A percentile compares a stretch with the other conserved stretches of the same genome.
These are phyloP conservation scores for Skeletonema menzelii DNA, from an alignment of 108 stramenopile species.

Conservation along the genomic window DNA sequence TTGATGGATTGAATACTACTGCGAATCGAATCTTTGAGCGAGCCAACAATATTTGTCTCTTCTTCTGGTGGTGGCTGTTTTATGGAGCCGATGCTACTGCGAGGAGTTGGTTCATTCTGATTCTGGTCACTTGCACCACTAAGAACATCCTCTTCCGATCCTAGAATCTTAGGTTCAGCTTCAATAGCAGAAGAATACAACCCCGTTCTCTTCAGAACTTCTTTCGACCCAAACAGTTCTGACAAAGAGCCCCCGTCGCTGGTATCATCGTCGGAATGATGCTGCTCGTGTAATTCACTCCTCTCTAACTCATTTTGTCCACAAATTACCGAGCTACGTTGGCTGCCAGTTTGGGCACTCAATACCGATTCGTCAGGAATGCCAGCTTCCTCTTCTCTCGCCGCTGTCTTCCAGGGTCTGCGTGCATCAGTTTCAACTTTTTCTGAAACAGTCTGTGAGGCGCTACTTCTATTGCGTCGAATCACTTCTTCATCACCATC, in stretches of 20 bases:
- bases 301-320: not conserved
- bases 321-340: not conserved
- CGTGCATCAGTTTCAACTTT: conserved; percentile 24
- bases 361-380: not conserved
- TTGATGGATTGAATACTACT: conserved; percentile 2
- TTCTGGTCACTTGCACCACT: not conserved
- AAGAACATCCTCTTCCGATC: not conserved
- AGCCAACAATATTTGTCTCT: not conserved
- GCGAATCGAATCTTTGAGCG: not conserved
- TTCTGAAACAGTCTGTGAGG: conserved; percentile 3
- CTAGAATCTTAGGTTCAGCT: not conserved
- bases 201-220: conserved; percentile 29
- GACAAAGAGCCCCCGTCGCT: conserved; percentile 20
- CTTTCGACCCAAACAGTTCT: conserved; percentile 23
- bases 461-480: conserved; percentile 1
- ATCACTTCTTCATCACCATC: not conserved
- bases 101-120: not conserved
- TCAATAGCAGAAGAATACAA: conserved; percentile 1
- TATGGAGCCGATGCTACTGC: not conserved
- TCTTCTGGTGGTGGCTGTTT: not conserved
- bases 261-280: conserved; percentile 14
- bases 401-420: conserved; percentile 33
- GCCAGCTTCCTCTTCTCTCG: not conserved
- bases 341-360: not conserved
- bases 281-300: not conserved